Percentiles rank a stretch among this genome's conserved stretches.
These are phyloP conservation scores for Jatropha multifida DNA, from an alignment of 441 rosid genomes.

Conservation along the genomic window DNA sequence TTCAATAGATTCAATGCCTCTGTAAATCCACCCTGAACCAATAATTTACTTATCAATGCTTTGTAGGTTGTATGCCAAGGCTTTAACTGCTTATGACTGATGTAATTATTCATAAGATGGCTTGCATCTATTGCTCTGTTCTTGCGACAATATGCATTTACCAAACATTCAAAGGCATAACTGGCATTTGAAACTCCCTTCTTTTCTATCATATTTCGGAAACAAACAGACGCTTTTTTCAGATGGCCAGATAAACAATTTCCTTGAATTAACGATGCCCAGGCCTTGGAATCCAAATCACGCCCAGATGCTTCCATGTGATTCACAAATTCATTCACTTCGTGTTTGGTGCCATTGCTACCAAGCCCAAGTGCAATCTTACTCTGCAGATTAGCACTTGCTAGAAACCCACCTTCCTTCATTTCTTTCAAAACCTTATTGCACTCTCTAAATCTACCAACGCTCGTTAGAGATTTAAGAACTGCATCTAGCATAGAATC, in stretches of 20 bases:
- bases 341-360: conserved; percentile 53
- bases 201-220: conserved; percentile 51
- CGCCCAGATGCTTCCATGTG: conserved; percentile 47
- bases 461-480: conserved; percentile 64
- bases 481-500: conserved; percentile 56
- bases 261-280: conserved; percentile 69
- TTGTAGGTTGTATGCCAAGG: conserved; percentile 65
- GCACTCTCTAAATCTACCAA: conserved; percentile 52
- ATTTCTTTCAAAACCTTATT: conserved; percentile 63
- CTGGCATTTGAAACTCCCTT: conserved; percentile 41
- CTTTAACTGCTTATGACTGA: conserved; percentile 37
- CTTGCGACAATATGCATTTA: conserved; percentile 56
- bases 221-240: conserved; percentile 58
- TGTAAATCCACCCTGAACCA: conserved; percentile 63
- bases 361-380: conserved; percentile 56
- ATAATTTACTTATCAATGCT: conserved; percentile 51
- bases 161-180: conserved; percentile 58
- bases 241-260: conserved; percentile 65
- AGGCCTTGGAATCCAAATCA: conserved; percentile 48
- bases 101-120: conserved; percentile 49
- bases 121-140: conserved; percentile 60
- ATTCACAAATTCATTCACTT: conserved; percentile 45
- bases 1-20: conserved; percentile 64
- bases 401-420: conserved; percentile 52
- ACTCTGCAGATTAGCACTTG: conserved; percentile 45